Evolutionary conservation across 2,329 filamentous ascomycete genomes (phyloP).

Genomic region (Amesomyces nigricolor): DNA sequence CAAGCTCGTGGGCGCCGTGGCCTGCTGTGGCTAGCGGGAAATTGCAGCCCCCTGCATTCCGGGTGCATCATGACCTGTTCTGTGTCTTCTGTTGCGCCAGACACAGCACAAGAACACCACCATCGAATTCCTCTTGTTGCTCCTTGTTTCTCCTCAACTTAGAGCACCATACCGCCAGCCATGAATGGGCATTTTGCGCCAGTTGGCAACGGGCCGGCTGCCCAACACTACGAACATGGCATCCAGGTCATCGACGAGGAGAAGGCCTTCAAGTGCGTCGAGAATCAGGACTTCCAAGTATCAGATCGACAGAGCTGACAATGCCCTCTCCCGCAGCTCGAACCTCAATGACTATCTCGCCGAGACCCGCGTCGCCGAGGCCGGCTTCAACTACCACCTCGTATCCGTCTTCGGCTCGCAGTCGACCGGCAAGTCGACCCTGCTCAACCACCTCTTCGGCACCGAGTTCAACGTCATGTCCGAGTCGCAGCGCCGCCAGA

Average conservation of each 20-base stretch:
- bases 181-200: constrained; percentile 81
- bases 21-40: no score
- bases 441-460: constrained; percentile 92
- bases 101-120: no score
- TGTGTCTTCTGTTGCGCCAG: no score
- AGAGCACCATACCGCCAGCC: constrained; percentile 10
- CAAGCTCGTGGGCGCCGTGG: no score
- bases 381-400: constrained; percentile 98
- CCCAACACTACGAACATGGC: constrained; percentile 77
- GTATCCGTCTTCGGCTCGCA: constrained; percentile 99
- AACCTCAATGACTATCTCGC: constrained; percentile 78
- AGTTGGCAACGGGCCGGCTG: constrained; percentile 59
- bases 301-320: constrained; percentile 17
- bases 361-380: constrained; percentile 70
- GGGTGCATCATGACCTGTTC: no score
- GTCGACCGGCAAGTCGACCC: constrained; percentile 95
- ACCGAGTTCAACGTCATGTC: constrained; percentile 98
- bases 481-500: constrained; percentile 88
- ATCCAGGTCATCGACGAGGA: constrained; percentile 96
- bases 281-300: constrained; percentile 3
- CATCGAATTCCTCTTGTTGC: no score
- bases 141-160: no score
- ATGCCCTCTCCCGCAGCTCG: constrained; percentile 44
- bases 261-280: constrained; percentile 87
- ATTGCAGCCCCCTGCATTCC: no score